Percentiles rank a stretch among this genome's conserved stretches.
Conservation (phyloP, 306 rosid genomes). For the Mucuna pruriens region DNA sequence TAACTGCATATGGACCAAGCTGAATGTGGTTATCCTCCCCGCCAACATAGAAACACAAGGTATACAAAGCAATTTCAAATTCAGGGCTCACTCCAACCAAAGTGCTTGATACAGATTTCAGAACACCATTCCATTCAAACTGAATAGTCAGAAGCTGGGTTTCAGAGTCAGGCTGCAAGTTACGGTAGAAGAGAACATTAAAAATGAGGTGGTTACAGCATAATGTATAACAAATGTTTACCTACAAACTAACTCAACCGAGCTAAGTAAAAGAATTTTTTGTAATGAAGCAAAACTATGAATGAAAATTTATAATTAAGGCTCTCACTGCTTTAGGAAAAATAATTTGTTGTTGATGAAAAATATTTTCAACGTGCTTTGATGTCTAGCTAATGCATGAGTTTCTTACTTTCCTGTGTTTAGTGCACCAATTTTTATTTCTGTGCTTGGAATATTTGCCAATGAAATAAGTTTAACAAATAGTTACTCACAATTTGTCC, state of each 20-base stretch:
- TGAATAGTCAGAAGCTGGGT: slow-evolving; percentile 90
- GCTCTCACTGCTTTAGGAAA: neutral
- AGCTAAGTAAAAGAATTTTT: neutral
- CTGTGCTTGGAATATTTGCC: neutral
- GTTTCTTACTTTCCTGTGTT: slow-evolving; percentile 4
- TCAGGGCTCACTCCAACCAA: slow-evolving; percentile 98
- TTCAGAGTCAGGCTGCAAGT: slow-evolving; percentile 92
- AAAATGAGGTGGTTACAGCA: slow-evolving; percentile 24
- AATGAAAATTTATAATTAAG: neutral
- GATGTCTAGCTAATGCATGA: slow-evolving; percentile 9
- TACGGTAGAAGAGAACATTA: slow-evolving; percentile 23
- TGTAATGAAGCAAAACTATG: slow-evolving; percentile 24
- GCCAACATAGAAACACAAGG: slow-evolving; percentile 80
- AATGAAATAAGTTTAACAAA: slow-evolving; percentile 23
- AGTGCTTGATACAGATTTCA: slow-evolving; percentile 91
- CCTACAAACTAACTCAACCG: neutral
- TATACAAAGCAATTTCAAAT: slow-evolving; percentile 89
- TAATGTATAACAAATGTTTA: slow-evolving; percentile 24
- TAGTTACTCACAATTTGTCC: slow-evolving; percentile 72
- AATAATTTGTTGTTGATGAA: neutral
- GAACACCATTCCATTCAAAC: slow-evolving; percentile 94
- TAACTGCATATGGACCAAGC: slow-evolving; percentile 84
- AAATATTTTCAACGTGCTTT: neutral
- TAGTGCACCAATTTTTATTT: neutral
- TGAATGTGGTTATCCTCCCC: slow-evolving; percentile 79